These are phyloP conservation scores for Penicillium crystallinum DNA, from an alignment of 495 filamentous ascomycete genomes.

Conservation along the genomic window DNA sequence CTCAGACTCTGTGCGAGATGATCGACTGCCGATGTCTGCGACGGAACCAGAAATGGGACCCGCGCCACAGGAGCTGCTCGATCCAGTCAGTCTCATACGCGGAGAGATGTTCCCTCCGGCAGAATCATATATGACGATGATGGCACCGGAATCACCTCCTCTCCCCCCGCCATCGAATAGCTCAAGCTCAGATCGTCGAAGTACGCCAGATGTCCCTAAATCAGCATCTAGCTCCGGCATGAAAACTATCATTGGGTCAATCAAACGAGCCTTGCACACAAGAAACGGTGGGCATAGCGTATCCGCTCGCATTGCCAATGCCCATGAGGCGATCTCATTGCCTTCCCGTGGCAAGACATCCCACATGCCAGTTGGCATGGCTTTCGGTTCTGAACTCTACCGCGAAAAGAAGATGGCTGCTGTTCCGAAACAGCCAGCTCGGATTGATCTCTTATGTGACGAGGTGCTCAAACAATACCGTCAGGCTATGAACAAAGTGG, in stretches of 20 bases:
- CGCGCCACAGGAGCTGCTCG: slow-evolving; percentile 51
- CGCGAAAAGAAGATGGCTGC: slow-evolving; percentile 38
- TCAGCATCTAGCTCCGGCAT: slow-evolving; percentile 56
- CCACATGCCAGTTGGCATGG: slow-evolving; percentile 42
- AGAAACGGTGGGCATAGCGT: slow-evolving; percentile 46
- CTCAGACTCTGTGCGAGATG: slow-evolving; percentile 81
- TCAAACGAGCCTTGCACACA: slow-evolving; percentile 80
- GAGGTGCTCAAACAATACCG: slow-evolving; percentile 64
- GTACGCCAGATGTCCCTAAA: slow-evolving; percentile 30
- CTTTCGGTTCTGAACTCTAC: slow-evolving; percentile 43
- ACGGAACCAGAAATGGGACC: slow-evolving; percentile 7
- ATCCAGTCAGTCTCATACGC: slow-evolving; percentile 78
- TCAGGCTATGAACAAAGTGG: slow-evolving; percentile 15
- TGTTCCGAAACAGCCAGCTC: slow-evolving; percentile 31
- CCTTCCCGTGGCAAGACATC: slow-evolving; percentile 38
- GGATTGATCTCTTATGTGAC: slow-evolving; percentile 76
- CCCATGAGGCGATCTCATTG: slow-evolving; percentile 14
- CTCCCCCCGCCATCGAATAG: slow-evolving; percentile 23
- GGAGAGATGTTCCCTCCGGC: slow-evolving; percentile 73
- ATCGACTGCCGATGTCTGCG: slow-evolving; percentile 50
- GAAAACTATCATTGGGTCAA: slow-evolving; percentile 79
- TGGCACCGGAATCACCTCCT: slow-evolving; percentile 58
- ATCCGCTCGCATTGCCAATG: slow-evolving; percentile 39
- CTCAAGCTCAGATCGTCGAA: slow-evolving; percentile 26
- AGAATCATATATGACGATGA: slow-evolving; percentile 67